Evolutionary conservation across 768 basidiomycete genomes (phyloP), one percentile per base, ranked within the genome.

Genomic region (Crassisporium funariophilum): DNA sequence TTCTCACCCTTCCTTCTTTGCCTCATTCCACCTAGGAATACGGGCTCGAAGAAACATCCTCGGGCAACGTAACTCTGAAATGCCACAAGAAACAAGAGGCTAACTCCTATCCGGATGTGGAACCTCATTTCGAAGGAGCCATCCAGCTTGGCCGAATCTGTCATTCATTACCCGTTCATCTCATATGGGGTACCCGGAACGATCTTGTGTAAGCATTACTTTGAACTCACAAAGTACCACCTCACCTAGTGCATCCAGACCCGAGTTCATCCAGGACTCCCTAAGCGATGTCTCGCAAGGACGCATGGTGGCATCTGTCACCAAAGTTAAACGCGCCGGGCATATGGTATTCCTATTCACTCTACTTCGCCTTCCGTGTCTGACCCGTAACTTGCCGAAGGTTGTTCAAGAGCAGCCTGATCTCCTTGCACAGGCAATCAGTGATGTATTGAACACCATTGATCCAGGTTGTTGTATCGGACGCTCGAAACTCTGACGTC

Each of bases 61-160:
- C 54, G 5, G 62, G 62, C 2, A 50, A 44, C 1, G 72, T 74
- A 1, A 54, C 52, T 7, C 64, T 78, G 2, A 79, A 78, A 55
- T 78, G 77, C 50, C 61, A 73, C 45, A 62, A 63, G 23, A 58
- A 63, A 16, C 73, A 76, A 41, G 79, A 79, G 60, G 74, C 77
- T 0, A 50, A 67, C 1, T 72, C 73, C 17, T 81, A 73, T 50
- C 69, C 68, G 1, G 74, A 76, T 47, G 60, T 64, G 24, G 68
- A 74, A 41, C 70, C 71, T 4, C 74, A 77, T 39, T 74, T 73
- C 46, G 74, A 74, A 47, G 68, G 69, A 2, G 63, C 68, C 0
- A 33, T 55, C 3, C 60, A 70, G 17, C 49, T 78, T 1, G 56
- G 53, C 4, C 58, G 64, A 24, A 53, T 79, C 8, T 69, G 67